Conservation (phyloP, 2,329 filamentous ascomycete species). For the Basipetospora sp. region DNA sequence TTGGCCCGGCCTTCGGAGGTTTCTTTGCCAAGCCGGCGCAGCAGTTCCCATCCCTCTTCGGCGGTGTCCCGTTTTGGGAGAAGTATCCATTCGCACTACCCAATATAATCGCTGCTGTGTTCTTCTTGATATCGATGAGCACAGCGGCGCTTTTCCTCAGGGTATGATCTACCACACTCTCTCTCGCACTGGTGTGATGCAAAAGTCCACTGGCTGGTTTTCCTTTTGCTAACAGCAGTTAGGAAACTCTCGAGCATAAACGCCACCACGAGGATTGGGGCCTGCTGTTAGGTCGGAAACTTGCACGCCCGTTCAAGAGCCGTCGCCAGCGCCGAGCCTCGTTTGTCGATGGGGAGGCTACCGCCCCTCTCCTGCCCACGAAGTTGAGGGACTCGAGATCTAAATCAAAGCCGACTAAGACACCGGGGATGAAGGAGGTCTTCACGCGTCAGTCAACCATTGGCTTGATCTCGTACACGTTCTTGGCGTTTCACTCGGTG, state of each 20-base stretch:
- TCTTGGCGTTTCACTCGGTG: conserved; percentile 68
- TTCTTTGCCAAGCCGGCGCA: conserved; percentile 68
- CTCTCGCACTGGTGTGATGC: neutral
- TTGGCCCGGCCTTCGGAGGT: conserved; percentile 78
- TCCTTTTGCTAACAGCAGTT: neutral
- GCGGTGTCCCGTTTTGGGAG: conserved; percentile 50
- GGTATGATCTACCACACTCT: conserved; percentile 23
- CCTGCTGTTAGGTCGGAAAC: conserved; percentile 51
- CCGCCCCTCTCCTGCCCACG: conserved; percentile 36
- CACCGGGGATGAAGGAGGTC: conserved; percentile 42
- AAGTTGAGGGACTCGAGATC: conserved; percentile 7
- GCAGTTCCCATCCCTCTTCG: conserved; percentile 59
- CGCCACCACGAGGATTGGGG: conserved; percentile 60
- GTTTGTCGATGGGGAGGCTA: conserved; percentile 41
- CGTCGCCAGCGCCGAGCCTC: conserved; percentile 26
- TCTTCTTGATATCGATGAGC: conserved; percentile 65
- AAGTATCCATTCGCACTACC: conserved; percentile 71
- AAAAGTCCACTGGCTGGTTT: neutral
- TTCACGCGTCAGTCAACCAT: conserved; percentile 61
- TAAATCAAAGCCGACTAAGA: neutral
- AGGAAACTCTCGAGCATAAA: conserved; percentile 68
- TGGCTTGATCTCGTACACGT: conserved; percentile 62
- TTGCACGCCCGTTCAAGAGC: conserved; percentile 30
- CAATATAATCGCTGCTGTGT: conserved; percentile 59
- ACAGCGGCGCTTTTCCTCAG: conserved; percentile 66